Evolutionary conservation across 1,139 yeast genomes (phyloP).

Genomic region (Taiozyma sp.): DNA sequence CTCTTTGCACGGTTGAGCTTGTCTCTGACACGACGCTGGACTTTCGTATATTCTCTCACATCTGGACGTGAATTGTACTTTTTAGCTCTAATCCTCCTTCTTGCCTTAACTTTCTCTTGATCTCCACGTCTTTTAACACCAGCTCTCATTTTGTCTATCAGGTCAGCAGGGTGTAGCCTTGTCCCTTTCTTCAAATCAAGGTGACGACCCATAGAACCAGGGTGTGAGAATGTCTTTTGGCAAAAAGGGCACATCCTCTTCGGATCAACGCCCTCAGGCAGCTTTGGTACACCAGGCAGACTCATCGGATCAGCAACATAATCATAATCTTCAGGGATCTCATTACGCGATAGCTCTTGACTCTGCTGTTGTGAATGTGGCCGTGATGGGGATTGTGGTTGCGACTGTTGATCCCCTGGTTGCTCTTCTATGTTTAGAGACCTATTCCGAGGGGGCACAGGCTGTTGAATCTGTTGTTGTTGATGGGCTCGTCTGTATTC

Average conservation of each 20-base stretch:
- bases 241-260: constrained; percentile 42
- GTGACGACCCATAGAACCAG: constrained; percentile 49
- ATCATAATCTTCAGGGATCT: constrained; percentile 3
- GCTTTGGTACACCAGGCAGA: constrained; percentile 14
- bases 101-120: constrained; percentile 31
- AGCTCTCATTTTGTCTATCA: constrained; percentile 36
- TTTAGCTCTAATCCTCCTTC: constrained; percentile 35
- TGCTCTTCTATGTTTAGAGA: background rate
- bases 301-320: constrained; percentile 1
- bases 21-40: constrained; percentile 34
- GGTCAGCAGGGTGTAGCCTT: constrained; percentile 37
- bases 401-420: background rate
- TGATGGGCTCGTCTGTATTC: background rate
- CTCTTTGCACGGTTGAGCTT: constrained; percentile 30
- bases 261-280: constrained; percentile 26
- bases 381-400: too few species aligned
- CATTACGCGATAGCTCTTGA: background rate
- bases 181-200: constrained; percentile 43
- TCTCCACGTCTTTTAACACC: constrained; percentile 46
- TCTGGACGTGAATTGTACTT: constrained; percentile 40
- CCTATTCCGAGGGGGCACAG: background rate
- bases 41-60: constrained; percentile 35
- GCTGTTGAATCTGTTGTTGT: background rate
- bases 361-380: background rate
- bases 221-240: constrained; percentile 41